phyloP scores from a whole-genome alignment of 306 rosid genomes.

The Casuarina glauca region DNA sequence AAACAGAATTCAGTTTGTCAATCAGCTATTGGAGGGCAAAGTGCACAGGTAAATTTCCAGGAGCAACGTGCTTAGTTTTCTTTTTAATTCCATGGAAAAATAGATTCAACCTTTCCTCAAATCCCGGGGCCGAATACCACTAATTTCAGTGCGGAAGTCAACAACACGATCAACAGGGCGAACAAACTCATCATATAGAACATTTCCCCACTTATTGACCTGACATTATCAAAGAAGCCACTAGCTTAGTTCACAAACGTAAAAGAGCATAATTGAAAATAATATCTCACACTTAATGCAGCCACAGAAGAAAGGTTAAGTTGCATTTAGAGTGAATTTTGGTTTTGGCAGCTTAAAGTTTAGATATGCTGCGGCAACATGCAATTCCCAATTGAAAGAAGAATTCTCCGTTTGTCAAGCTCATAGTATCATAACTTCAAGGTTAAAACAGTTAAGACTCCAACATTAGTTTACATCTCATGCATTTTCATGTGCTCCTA shows the following conservation, averaged over 20 bases:
- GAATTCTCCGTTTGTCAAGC: not conserved
- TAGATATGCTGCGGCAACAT: not conserved
- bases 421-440: not conserved
- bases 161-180: conserved; percentile 78
- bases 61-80: not conserved
- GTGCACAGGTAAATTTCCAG: conserved; percentile 1
- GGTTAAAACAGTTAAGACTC: not conserved
- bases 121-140: conserved; percentile 90
- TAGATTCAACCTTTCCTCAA: conserved; percentile 65
- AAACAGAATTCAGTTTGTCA: conserved; percentile 15
- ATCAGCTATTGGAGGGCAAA: conserved; percentile 12
- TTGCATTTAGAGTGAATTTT: not conserved
- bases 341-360: not conserved
- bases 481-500: not conserved
- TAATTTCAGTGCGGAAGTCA: conserved; percentile 84
- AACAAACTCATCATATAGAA: conserved; percentile 78
- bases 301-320: not conserved
- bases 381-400: not conserved
- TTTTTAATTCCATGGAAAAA: conserved; percentile 12
- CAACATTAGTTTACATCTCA: not conserved
- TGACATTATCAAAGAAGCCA: conserved; percentile 43
- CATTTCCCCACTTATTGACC: conserved; percentile 96
- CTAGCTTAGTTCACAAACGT: conserved; percentile 25
- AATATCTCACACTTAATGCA: not conserved
- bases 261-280: not conserved